Evolutionary conservation across 2,329 filamentous ascomycete species (phyloP).

Genomic region (Didymellaceae sp.): DNA sequence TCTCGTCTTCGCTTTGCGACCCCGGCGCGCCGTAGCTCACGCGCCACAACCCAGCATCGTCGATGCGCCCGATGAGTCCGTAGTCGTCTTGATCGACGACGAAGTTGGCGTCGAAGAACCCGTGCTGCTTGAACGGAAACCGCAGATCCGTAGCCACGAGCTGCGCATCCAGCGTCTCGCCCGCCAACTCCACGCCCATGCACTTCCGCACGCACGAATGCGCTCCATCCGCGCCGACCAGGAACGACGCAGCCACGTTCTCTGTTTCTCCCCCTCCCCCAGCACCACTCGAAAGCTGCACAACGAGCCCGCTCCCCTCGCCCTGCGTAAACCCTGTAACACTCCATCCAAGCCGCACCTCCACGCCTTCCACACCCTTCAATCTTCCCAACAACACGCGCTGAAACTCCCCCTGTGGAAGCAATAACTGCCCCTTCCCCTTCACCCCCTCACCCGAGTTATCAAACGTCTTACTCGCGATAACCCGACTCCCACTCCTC

Average conservation of each 20-base stretch:
- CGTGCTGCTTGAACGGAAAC: conserved; percentile 47
- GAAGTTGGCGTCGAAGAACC: conserved; percentile 52
- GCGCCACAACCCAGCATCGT: conserved; percentile 48
- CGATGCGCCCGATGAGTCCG: conserved; percentile 47
- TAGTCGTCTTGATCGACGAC: conserved; percentile 48
- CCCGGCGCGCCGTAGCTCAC: conserved; percentile 50
- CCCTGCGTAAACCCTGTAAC: conserved; percentile 14
- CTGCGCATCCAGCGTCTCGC: conserved; percentile 46
- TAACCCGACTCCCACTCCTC: conserved; percentile 30
- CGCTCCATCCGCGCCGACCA: conserved; percentile 43
- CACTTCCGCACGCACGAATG: conserved; percentile 31
- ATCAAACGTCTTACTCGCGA: conserved; percentile 36
- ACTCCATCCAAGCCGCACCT: conserved; percentile 30
- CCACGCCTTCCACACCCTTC: conserved; percentile 12
- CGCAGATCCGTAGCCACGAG: conserved; percentile 50
- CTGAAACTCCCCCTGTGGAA: conserved; percentile 44
- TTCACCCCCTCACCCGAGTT: conserved; percentile 30
- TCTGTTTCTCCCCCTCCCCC: conserved; percentile 12
- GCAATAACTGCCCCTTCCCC: conserved; percentile 32
- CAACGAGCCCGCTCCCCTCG: neutral
- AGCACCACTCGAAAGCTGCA: neutral
- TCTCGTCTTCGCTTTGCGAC: conserved; percentile 38
- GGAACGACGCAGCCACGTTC: conserved; percentile 31
- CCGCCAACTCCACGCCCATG: conserved; percentile 32
- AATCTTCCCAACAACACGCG: conserved; percentile 33